Conservation (phyloP, 768 basidiomycete genomes). For the Suillus subluteus region DNA sequence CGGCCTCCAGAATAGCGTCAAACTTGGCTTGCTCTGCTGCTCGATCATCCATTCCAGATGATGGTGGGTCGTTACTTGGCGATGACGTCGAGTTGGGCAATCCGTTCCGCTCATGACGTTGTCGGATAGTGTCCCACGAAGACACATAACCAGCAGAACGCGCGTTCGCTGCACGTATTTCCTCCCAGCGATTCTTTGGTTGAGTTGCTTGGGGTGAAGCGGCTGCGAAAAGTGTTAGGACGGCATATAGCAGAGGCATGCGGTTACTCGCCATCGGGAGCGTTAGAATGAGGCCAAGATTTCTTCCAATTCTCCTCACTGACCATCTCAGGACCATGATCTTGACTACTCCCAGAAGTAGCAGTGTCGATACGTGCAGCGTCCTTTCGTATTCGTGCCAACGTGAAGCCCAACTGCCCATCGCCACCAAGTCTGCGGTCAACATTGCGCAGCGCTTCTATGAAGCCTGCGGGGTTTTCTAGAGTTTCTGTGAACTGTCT, state of each 20-base stretch:
- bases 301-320: slow-evolving; percentile 23
- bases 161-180: slow-evolving; percentile 61
- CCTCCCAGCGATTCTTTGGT: slow-evolving; percentile 59
- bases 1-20: slow-evolving; percentile 61
- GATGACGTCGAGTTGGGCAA: slow-evolving; percentile 19
- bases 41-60: slow-evolving; percentile 36
- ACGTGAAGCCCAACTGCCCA: slow-evolving; percentile 30
- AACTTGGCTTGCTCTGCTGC: slow-evolving; percentile 56
- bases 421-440: slow-evolving; percentile 35
- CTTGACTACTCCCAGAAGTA: slow-evolving; percentile 13
- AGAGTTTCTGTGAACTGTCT: slow-evolving; percentile 34
- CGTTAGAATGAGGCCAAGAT: slow-evolving; percentile 11
- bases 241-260: background rate
- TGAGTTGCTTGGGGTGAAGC: background rate
- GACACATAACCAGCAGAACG: slow-evolving; percentile 46
- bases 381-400: slow-evolving; percentile 27
- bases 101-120: slow-evolving; percentile 49
- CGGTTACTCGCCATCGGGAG: background rate
- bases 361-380: background rate
- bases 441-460: slow-evolving; percentile 34
- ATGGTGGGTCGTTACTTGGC: slow-evolving; percentile 11
- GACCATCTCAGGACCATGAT: slow-evolving; percentile 15
- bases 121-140: slow-evolving; percentile 71
- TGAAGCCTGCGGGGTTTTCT: slow-evolving; percentile 35
- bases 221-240: background rate